These are phyloP conservation scores for Zychaea mexicana DNA, from an alignment of 371 early-diverging fungal species.

Conservation along the genomic window DNA sequence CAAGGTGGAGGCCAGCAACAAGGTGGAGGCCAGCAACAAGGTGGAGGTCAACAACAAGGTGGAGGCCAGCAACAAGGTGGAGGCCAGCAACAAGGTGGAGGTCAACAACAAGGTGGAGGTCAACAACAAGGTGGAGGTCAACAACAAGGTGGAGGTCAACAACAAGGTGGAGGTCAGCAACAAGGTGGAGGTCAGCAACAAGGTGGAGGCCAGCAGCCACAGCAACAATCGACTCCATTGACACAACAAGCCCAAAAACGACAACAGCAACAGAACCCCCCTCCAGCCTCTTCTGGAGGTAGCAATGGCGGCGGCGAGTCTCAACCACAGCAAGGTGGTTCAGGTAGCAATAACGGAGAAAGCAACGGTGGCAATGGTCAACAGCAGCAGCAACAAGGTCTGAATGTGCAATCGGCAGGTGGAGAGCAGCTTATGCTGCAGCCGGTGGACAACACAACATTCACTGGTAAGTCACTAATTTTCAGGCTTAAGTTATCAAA, in stretches of 20 bases:
- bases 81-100: not conserved
- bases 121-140: not conserved
- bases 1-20: no score
- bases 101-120: not conserved
- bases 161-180: not conserved
- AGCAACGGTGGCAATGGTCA: no score
- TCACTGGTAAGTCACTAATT: constrained; percentile 5
- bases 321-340: no score
- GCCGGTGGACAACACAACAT: constrained; percentile 6
- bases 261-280: no score
- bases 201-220: not conserved
- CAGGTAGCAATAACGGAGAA: no score
- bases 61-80: not conserved
- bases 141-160: not conserved
- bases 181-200: not conserved
- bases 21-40: not conserved
- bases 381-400: constrained; percentile 6
- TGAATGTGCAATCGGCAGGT: constrained; percentile 7
- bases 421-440: constrained; percentile 7
- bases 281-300: no score
- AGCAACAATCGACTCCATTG: no score
- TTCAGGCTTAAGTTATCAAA: no score
- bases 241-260: no score
- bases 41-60: not conserved
- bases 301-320: no score